Conservation (phyloP, 1,284 basidiomycete species). For the Ustilago sp. region DNA sequence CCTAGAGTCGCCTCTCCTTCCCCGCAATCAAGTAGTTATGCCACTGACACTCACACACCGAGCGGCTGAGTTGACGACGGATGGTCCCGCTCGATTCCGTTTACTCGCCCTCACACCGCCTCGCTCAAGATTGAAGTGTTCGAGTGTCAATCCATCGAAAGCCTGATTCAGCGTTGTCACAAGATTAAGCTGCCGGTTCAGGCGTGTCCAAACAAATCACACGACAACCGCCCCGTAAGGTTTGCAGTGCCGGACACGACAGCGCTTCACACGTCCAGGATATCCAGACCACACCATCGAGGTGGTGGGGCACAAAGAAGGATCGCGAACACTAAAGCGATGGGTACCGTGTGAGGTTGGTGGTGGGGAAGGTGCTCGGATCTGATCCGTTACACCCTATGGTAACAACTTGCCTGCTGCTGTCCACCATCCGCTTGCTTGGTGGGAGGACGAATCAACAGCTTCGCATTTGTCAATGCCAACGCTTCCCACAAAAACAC, state of each 20-base stretch:
- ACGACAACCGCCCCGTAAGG: slow-evolving; percentile 1
- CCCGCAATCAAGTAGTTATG: too few relatives aligned
- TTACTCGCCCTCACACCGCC: too few relatives aligned
- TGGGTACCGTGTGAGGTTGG: not conserved
- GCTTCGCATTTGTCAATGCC: slow-evolving; percentile 9
- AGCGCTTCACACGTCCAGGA: not conserved
- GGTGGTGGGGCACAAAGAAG: not conserved
- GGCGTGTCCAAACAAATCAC: slow-evolving; percentile 1
- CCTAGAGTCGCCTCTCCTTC: too few relatives aligned
- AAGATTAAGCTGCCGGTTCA: not conserved
- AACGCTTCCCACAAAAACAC: not conserved
- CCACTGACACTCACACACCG: too few relatives aligned
- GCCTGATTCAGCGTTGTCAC: not conserved
- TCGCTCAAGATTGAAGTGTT: too few relatives aligned
- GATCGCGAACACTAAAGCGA: not conserved
- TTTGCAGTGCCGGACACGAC: not conserved
- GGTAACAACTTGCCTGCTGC: not conserved
- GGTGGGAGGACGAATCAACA: slow-evolving; percentile 12
- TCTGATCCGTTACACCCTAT: slow-evolving; percentile 16
- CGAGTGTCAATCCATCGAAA: not conserved
- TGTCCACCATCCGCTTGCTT: not conserved
- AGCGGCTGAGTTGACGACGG: too few relatives aligned
- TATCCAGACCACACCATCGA: not conserved
- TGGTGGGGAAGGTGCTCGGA: slow-evolving; percentile 13
- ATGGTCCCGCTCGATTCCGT: too few relatives aligned